Conservation (phyloP, 805 yeast species). For the Pichia phayaonensis region DNA sequence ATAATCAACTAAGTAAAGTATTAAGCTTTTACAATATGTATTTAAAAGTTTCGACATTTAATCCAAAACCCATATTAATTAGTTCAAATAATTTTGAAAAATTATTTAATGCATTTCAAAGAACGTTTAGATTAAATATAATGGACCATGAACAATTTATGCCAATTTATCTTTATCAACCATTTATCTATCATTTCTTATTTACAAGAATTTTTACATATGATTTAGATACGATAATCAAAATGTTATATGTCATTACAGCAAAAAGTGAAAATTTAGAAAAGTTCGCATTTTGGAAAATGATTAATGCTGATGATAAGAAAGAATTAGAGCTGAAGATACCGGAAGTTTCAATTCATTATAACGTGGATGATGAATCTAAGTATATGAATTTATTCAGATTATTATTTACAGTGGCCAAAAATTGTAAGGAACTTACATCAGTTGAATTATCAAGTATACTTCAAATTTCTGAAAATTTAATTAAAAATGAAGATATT, state of each 20-base stretch:
- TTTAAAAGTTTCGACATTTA: not conserved
- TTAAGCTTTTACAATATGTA: not conserved
- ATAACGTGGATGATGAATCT: not conserved
- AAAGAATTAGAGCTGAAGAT: not conserved
- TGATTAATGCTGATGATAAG: not conserved
- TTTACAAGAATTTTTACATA: not conserved
- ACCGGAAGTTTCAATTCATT: not conserved
- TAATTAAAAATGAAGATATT: not conserved
- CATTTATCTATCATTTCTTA: slow-evolving; percentile 3
- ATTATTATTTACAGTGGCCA: slow-evolving; percentile 5
- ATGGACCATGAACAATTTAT: not conserved
- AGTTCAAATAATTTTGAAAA: not conserved
- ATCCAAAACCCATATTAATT: not conserved
- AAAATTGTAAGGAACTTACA: slow-evolving; percentile 1
- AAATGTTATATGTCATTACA: slow-evolving; percentile 2
- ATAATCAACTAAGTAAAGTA: not conserved
- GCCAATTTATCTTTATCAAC: not conserved
- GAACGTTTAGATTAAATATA: not conserved
- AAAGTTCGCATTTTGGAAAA: slow-evolving; percentile 10
- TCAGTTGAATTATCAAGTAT: slow-evolving; percentile 4
- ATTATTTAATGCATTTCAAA: not conserved
- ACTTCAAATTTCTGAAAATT: slow-evolving; percentile 3
- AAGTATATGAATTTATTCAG: slow-evolving; percentile 4
- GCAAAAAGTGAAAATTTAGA: not conserved
- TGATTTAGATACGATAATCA: not conserved